Percentiles rank a stretch among this genome's conserved stretches.
These are phyloP conservation scores for Huntiella bhutanensis DNA, from an alignment of 2,329 filamentous ascomycete species.

Conservation along the genomic window DNA sequence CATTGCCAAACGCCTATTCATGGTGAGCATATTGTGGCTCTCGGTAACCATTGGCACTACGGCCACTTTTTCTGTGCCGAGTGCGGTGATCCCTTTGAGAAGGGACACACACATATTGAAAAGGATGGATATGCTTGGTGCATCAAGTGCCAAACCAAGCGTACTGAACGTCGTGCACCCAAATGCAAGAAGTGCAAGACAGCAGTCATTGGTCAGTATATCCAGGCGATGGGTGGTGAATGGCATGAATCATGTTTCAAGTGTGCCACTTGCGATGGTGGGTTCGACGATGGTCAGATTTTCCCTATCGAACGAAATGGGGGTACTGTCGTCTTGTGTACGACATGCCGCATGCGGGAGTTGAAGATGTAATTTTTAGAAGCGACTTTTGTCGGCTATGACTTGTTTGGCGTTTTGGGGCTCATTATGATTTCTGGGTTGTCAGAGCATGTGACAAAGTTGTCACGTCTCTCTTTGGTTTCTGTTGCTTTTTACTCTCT, in stretches of 20 bases:
- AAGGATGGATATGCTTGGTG: conserved; percentile 98
- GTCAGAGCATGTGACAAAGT: too few relatives aligned
- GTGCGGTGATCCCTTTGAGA: conserved; percentile 85
- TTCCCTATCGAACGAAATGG: conserved; percentile 37
- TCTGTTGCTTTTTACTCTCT: conserved; percentile 1
- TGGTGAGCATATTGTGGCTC: conserved; percentile 81
- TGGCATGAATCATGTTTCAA: conserved; percentile 91
- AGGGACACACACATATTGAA: conserved; percentile 56
- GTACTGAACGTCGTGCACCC: conserved; percentile 70
- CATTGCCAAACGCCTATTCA: conserved; percentile 94
- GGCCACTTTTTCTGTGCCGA: conserved; percentile 99
- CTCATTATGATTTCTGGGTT: too few relatives aligned
- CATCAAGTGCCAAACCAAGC: conserved; percentile 74
- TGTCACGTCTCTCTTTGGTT: neutral
- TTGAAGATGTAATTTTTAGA: conserved; percentile 28
- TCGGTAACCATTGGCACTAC: conserved; percentile 89
- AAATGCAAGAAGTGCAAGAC: conserved; percentile 74
- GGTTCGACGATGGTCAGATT: conserved; percentile 46
- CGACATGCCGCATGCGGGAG: conserved; percentile 38
- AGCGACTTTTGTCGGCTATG: too few relatives aligned
- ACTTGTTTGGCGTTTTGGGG: too few relatives aligned
- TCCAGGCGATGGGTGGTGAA: conserved; percentile 73
- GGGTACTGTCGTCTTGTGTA: conserved; percentile 37
- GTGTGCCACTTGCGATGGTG: conserved; percentile 44
- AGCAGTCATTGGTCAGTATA: conserved; percentile 75